phyloP scores from a whole-genome alignment of 1,284 basidiomycete species.

The Malassezia arunalokei region DNA sequence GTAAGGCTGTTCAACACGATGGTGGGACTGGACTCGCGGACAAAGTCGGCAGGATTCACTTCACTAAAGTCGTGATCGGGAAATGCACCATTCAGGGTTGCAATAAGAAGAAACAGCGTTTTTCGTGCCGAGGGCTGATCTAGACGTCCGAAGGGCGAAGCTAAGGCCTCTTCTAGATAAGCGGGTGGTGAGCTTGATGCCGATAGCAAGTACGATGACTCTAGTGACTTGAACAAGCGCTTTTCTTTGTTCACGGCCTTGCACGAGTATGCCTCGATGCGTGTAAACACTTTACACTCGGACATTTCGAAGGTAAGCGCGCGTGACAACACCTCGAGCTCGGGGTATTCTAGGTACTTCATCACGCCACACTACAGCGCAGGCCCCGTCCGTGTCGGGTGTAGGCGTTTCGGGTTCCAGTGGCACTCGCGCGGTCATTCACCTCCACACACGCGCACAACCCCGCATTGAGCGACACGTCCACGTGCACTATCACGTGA shows the following conservation, averaged over 20 bases:
- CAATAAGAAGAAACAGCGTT: constrained; percentile 84
- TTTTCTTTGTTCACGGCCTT: constrained; percentile 95
- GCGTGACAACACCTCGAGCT: constrained; percentile 64
- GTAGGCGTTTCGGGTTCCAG: no score
- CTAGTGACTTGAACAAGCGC: constrained; percentile 79
- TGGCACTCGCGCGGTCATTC: no score
- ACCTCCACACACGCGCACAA: no score
- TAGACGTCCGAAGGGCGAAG: constrained; percentile 47
- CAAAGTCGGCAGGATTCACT: constrained; percentile 76
- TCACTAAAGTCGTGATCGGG: constrained; percentile 95
- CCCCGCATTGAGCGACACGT: no score
- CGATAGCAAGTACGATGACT: constrained; percentile 33
- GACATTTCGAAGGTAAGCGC: constrained; percentile 62
- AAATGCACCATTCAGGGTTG: constrained; percentile 90
- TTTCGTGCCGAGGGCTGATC: constrained; percentile 57
- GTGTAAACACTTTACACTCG: constrained; percentile 78
- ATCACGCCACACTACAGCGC: constrained; percentile 48
- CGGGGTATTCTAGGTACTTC: constrained; percentile 82
- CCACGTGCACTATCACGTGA: no score
- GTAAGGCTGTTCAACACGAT: constrained; percentile 42
- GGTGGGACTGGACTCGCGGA: constrained; percentile 51
- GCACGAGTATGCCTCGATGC: constrained; percentile 93
- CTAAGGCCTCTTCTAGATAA: constrained; percentile 35
- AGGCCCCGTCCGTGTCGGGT: no score
- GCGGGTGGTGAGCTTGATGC: constrained; percentile 40